Evolutionary conservation across 148 eudicot genomes (phyloP).

Genomic region (Rhododendron molle): DNA sequence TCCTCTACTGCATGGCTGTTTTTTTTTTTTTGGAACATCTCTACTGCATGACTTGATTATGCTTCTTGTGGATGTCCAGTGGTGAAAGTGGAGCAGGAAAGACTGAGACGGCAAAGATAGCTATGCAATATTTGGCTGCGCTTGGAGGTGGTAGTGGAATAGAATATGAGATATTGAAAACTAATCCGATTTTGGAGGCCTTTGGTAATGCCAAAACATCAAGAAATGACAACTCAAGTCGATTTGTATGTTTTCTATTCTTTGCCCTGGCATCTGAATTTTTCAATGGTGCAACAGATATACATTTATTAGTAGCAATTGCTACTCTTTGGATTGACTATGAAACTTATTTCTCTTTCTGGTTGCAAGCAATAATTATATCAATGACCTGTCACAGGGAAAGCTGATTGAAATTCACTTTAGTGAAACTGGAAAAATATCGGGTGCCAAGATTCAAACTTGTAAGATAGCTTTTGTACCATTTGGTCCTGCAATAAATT

Average conservation of each 20-base stretch:
- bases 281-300: background rate
- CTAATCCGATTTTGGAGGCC: conserved; percentile 92
- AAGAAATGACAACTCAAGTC: conserved; percentile 94
- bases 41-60: conserved; percentile 10
- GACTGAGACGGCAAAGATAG: conserved; percentile 98
- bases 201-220: conserved; percentile 97
- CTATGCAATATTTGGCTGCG: conserved; percentile 99
- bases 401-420: conserved; percentile 97
- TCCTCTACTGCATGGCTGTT: background rate
- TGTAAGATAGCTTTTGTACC: conserved; percentile 47
- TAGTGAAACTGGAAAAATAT: conserved; percentile 95
- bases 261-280: conserved; percentile 4
- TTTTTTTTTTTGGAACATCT: background rate
- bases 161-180: conserved; percentile 84
- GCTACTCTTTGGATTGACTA: background rate
- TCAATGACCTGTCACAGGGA: conserved; percentile 52
- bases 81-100: conserved; percentile 99
- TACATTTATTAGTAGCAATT: background rate
- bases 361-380: conserved; percentile 7
- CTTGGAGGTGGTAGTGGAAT: conserved; percentile 98
- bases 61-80: conserved; percentile 35
- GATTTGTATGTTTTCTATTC: conserved; percentile 66
- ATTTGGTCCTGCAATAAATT: conserved; percentile 6
- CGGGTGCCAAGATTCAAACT: conserved; percentile 96
- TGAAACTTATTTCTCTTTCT: conserved; percentile 2